Evolutionary conservation across 306 rosid species (phyloP).

Genomic region (Corylus heterophylla): DNA sequence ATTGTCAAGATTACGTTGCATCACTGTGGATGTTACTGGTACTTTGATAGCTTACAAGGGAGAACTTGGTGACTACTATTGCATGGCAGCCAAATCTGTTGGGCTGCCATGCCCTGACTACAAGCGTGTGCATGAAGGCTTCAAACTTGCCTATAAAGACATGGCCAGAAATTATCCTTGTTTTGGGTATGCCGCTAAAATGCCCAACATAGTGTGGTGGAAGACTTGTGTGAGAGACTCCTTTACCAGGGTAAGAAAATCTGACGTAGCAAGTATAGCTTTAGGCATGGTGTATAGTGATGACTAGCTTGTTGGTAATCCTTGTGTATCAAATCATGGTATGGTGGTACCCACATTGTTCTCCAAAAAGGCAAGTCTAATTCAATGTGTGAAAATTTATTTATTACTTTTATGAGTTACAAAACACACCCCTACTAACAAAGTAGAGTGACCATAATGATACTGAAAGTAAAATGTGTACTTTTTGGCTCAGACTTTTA

Average conservation of each 20-base stretch:
- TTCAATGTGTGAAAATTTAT: constrained; percentile 7
- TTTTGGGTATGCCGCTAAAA: constrained; percentile 78
- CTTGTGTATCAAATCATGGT: constrained; percentile 12
- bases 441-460: neutral
- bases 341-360: neutral
- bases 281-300: constrained; percentile 6
- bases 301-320: constrained; percentile 16
- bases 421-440: neutral
- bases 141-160: constrained; percentile 81
- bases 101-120: constrained; percentile 93
- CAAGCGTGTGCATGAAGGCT: constrained; percentile 84
- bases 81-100: constrained; percentile 97
- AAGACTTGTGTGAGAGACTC: constrained; percentile 89
- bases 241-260: constrained; percentile 72
- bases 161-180: constrained; percentile 89
- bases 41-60: constrained; percentile 96
- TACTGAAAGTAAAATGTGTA: neutral
- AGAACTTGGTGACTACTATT: constrained; percentile 92
- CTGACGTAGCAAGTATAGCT: constrained; percentile 15
- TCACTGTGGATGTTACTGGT: constrained; percentile 91
- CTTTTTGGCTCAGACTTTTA: neutral
- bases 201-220: constrained; percentile 95
- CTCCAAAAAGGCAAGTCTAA: constrained; percentile 6
- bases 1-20: constrained; percentile 67
- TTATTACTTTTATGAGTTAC: neutral